A percentile compares a stretch with the other conserved stretches of the same genome.
Evolutionary conservation across 371 early-diverging fungal genomes (phyloP).

Genomic region (Chytridium lagenaria): DNA sequence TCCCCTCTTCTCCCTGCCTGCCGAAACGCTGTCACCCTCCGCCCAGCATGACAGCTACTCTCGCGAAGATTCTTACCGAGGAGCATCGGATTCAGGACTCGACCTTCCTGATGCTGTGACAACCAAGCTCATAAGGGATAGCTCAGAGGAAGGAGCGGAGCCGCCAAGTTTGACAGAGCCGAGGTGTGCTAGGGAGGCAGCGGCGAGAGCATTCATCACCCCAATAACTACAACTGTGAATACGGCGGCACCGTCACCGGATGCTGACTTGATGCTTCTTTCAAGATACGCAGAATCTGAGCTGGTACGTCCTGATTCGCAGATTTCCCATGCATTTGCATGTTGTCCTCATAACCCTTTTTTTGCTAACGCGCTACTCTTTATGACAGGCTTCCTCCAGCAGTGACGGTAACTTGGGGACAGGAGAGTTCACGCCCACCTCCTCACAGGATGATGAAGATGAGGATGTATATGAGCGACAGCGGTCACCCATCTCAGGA

Average conservation of each 20-base stretch:
- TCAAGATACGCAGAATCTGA: slow-evolving; percentile 4
- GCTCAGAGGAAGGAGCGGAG: neutral
- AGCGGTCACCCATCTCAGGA: neutral
- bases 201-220: neutral
- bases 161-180: too few species aligned
- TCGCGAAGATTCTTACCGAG: too few species aligned
- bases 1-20: neutral
- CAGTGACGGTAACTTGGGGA: too few species aligned
- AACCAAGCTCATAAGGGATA: neutral
- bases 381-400: too few species aligned
- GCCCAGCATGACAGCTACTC: too few species aligned
- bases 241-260: neutral
- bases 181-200: neutral
- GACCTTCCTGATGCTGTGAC: neutral
- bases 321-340: neutral
- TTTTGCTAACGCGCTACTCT: too few species aligned
- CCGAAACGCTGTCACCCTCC: neutral
- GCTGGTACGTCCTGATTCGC: neutral
- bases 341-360: too few species aligned
- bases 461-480: neutral
- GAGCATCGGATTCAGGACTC: neutral
- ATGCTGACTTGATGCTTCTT: slow-evolving; percentile 10
- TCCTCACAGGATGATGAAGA: neutral
- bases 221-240: slow-evolving; percentile 1
- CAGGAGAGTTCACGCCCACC: too few species aligned